Conservation (phyloP, 306 rosid species). For the Benincasa hispida region DNA sequence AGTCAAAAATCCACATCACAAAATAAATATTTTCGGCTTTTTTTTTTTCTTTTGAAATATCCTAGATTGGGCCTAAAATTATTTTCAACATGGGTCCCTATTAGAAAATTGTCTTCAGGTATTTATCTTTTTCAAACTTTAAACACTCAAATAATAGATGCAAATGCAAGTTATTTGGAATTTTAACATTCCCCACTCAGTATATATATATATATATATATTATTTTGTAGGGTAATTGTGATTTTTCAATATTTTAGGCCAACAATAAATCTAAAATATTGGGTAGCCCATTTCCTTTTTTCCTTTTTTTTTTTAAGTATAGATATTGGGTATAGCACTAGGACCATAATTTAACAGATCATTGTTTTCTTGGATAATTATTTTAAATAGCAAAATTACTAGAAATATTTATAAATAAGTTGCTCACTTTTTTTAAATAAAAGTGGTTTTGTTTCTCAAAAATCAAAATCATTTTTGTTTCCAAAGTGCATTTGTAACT, state of each 20-base stretch:
- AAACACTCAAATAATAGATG: not conserved
- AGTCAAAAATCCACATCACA: not conserved
- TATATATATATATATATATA: not conserved
- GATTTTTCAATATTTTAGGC: too few relatives aligned
- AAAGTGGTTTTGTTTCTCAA: too few relatives aligned
- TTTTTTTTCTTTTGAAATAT: not conserved
- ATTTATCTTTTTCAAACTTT: not conserved
- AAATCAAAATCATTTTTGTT: not conserved
- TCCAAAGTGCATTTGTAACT: not conserved
- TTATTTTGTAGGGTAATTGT: not conserved
- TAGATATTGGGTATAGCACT: too few relatives aligned
- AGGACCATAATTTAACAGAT: not conserved
- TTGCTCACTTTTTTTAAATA: too few relatives aligned
- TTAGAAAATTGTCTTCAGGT: not conserved
- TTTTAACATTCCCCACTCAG: not conserved
- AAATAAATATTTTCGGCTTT: not conserved
- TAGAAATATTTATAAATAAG: too few relatives aligned
- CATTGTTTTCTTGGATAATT: too few relatives aligned
- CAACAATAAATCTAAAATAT: not conserved
- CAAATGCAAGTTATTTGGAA: not conserved
- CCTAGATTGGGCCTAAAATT: not conserved
- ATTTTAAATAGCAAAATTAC: too few relatives aligned
- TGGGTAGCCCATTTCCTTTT: too few relatives aligned
- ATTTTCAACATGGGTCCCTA: not conserved
- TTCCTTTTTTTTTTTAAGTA: too few relatives aligned